These are phyloP conservation scores for Claviceps sp. DNA, from an alignment of 2,329 filamentous ascomycete species.

Conservation along the genomic window DNA sequence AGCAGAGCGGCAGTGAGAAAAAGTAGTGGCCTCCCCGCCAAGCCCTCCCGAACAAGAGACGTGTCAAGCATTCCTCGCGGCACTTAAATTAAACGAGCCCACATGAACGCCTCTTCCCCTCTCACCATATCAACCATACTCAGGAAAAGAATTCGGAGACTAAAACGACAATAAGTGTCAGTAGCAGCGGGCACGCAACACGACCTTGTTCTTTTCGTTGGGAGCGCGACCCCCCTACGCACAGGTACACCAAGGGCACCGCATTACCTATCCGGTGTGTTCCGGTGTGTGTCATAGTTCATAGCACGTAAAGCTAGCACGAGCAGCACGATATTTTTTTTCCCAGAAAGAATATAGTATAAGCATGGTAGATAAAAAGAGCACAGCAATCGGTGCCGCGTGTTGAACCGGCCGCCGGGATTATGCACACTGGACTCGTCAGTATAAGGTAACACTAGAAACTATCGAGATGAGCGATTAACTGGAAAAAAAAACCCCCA, in stretches of 20 bases:
- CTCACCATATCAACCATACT: neutral
- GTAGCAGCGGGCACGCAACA: neutral
- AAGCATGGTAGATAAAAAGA: too few species aligned
- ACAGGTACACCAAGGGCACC: neutral
- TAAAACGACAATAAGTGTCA: neutral
- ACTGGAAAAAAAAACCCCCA: too few species aligned
- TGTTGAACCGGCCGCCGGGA: too few species aligned
- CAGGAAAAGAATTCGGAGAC: neutral
- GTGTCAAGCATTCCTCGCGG: neutral
- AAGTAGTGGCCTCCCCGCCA: conserved; percentile 17
- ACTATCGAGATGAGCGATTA: too few species aligned
- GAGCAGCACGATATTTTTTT: too few species aligned
- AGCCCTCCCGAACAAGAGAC: neutral
- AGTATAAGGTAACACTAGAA: too few species aligned
- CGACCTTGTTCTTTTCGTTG: neutral
- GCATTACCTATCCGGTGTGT: neutral
- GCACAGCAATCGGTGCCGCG: too few species aligned
- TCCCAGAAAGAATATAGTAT: too few species aligned
- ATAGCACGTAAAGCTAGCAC: too few species aligned
- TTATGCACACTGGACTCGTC: too few species aligned
- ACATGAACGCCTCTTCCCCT: neutral
- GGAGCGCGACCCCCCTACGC: neutral
- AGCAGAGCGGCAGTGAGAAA: conserved; percentile 41
- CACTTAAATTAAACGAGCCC: neutral
- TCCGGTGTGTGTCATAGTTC: too few species aligned